These are phyloP conservation scores for Phytophthora multivora DNA, from an alignment of 352 stramenopile species.

Conservation along the genomic window DNA sequence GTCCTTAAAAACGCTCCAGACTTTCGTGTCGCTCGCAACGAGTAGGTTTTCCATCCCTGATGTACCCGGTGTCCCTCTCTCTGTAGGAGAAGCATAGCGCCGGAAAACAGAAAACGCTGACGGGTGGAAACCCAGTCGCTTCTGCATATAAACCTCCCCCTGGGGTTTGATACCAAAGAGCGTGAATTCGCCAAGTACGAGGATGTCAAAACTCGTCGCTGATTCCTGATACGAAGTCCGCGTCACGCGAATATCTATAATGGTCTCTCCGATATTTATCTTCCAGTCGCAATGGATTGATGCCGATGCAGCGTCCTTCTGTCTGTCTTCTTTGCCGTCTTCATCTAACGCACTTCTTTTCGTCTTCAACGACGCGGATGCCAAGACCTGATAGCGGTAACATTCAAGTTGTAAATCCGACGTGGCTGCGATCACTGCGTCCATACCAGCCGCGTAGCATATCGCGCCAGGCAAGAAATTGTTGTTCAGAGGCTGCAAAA, in stretches of 20 bases:
- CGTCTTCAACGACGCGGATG: conserved; percentile 74
- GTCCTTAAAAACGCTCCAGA: conserved; percentile 83
- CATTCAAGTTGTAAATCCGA: conserved; percentile 87
- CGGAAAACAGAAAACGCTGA: conserved; percentile 66
- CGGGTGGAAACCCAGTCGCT: conserved; percentile 75
- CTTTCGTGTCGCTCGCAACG: conserved; percentile 70
- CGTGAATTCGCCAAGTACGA: conserved; percentile 83
- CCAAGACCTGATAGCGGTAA: conserved; percentile 88
- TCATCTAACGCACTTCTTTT: conserved; percentile 53
- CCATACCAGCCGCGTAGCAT: conserved; percentile 79
- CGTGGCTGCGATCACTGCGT: conserved; percentile 82
- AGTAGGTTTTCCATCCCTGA: conserved; percentile 73
- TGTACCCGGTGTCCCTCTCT: conserved; percentile 12
- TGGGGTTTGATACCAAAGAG: conserved; percentile 81
- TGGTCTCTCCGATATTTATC: conserved; percentile 63
- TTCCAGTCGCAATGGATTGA: conserved; percentile 72
- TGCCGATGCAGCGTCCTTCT: conserved; percentile 20
- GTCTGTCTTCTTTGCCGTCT: conserved; percentile 35
- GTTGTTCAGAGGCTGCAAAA: conserved; percentile 83
- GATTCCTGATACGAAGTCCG: conserved; percentile 55
- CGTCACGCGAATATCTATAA: conserved; percentile 65
- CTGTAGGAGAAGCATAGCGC: conserved; percentile 22
- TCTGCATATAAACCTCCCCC: conserved; percentile 81
- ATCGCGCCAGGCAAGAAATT: conserved; percentile 83
- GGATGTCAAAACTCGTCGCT: conserved; percentile 72